Evolutionary conservation across 768 basidiomycete species (phyloP), one percentile per base, ranked within the genome.

Genomic region (Tylopilus plumbeoviolaceoides): DNA sequence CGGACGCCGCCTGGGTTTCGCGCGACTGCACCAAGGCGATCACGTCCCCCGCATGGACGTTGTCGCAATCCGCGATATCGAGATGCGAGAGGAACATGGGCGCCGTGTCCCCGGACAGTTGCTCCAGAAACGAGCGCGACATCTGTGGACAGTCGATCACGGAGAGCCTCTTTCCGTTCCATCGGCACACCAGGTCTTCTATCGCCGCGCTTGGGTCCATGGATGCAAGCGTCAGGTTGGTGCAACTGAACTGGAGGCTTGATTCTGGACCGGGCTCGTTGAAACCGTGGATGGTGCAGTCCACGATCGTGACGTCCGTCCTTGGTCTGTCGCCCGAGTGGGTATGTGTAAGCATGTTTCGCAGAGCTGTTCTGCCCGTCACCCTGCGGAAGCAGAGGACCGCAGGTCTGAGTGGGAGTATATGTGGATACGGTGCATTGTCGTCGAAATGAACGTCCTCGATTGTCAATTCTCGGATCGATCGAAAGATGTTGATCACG

Each of bases 361-460:
- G 42, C 8, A 58, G 18, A 20, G 36, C 41, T 4, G 28, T 40
- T 17, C 14, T 27, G 15, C 55, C 49, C 5, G 46, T 58, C 4
- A 58, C 23, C 33, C 49, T 35, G 25, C 38, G 27, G 7, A 58
- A 20, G 35, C 7, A 40, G 10, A 57, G 44, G 3, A 56, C 33
- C 1, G 27, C 20, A 10, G 48, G 54, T 25, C 28, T 27, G 5
- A 56, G 44, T 7, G 18, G 3, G 25, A 50, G 11, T 14, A 45
- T 14, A 14, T 44, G n/a, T 44, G 55, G 31, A 31, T 23, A 39
- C 2, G 45, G 48, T 12, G n/a, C 21, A 20, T 38, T 27, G 43
- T 41, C 43, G 10, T 51, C 42, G 27, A 57, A 57, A 40, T 20
- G 21, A 20, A 57, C 18, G 36, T 57, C 55, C 20, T 51, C 41